Percentiles rank a stretch among this genome's conserved stretches.
phyloP scores from a whole-genome alignment of 2,329 filamentous ascomycete genomes.

The Pestalotiopsis sp. region DNA sequence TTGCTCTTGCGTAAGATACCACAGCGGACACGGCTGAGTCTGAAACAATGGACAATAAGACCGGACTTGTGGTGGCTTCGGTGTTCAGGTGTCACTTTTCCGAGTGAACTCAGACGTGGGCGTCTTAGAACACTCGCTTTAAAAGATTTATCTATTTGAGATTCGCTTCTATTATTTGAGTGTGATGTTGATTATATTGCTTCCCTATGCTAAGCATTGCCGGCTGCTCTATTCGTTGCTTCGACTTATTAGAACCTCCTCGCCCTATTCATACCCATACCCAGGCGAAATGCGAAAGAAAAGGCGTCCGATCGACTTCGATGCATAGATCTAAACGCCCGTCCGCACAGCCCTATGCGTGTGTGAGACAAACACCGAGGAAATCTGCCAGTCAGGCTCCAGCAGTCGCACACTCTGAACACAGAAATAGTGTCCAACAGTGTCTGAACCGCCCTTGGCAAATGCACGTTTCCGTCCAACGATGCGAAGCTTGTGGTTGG shows the following conservation, averaged over 20 bases:
- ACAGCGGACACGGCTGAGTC: background rate
- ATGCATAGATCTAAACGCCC: background rate
- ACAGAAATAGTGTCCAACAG: background rate
- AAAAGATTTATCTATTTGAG: background rate
- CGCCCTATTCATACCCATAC: background rate
- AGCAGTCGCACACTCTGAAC: background rate
- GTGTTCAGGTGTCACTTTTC: background rate
- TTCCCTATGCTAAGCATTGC: background rate
- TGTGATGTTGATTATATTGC: background rate
- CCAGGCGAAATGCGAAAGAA: background rate
- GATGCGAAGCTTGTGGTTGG: background rate
- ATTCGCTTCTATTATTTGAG: background rate
- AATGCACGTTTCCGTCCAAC: background rate
- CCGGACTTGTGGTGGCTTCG: background rate
- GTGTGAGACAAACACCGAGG: background rate
- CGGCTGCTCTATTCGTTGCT: background rate
- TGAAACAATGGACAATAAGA: background rate
- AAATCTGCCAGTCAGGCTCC: background rate
- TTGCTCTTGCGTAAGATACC: no score
- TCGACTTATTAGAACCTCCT: background rate
- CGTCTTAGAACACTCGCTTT: background rate
- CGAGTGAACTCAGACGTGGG: background rate
- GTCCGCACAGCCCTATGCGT: background rate
- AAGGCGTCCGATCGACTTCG: background rate
- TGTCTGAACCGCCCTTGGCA: constrained; percentile 10